Conservation (phyloP, 768 basidiomycete species). For the Porpolomopsis calyptriformis region DNA sequence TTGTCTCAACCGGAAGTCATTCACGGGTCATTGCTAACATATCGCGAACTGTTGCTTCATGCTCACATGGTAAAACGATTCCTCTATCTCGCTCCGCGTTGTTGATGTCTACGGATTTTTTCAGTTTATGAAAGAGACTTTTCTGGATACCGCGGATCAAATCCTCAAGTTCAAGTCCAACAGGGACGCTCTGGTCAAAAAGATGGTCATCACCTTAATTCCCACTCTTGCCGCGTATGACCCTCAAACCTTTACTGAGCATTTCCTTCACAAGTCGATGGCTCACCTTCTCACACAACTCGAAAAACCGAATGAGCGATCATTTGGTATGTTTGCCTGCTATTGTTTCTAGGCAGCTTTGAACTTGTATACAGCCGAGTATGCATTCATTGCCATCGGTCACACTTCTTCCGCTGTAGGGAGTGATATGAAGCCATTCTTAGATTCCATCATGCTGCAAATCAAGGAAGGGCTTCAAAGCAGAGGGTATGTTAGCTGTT, state of each 20-base stretch:
- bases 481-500: constrained; percentile 51
- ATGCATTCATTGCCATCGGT: constrained; percentile 94
- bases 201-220: constrained; percentile 92
- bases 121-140: constrained; percentile 83
- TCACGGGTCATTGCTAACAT: constrained; percentile 86
- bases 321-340: constrained; percentile 52
- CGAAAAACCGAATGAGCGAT: constrained; percentile 80
- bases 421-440: constrained; percentile 91
- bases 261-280: constrained; percentile 92
- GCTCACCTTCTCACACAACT: constrained; percentile 79
- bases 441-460: constrained; percentile 81
- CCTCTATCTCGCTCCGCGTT: neutral
- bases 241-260: constrained; percentile 81
- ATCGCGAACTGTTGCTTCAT: constrained; percentile 82
- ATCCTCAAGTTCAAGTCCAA: constrained; percentile 83
- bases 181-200: constrained; percentile 78
- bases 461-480: constrained; percentile 84
- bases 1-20: constrained; percentile 77
- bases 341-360: neutral
- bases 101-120: neutral
- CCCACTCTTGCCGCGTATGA: constrained; percentile 93
- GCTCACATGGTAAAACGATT: constrained; percentile 72
- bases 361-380: constrained; percentile 9
- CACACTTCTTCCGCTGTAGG: constrained; percentile 87
- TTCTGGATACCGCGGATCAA: constrained; percentile 78